Conservation (phyloP, 2,329 filamentous ascomycete species). For the Monilinia aucupariae region DNA sequence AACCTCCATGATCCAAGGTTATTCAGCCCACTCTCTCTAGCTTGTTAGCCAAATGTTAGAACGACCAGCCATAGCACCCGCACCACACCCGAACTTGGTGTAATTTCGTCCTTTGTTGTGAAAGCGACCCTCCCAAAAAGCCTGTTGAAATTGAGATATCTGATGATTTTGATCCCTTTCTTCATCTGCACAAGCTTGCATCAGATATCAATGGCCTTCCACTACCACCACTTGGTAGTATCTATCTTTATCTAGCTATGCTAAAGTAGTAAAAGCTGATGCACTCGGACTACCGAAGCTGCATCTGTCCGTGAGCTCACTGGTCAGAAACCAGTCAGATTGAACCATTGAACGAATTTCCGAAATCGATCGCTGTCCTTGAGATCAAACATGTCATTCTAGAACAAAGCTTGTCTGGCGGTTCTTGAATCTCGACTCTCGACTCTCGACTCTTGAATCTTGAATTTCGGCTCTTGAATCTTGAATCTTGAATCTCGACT, state of each 20-base stretch:
- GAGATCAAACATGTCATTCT: slow-evolving; percentile 14
- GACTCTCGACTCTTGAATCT: no score
- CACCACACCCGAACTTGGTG: slow-evolving; percentile 13
- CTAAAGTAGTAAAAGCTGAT: slow-evolving; percentile 6
- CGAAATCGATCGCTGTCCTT: slow-evolving; percentile 2
- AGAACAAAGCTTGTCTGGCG: slow-evolving; percentile 10
- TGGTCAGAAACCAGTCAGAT: slow-evolving; percentile 27
- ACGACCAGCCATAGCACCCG: slow-evolving; percentile 1
- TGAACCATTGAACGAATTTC: slow-evolving; percentile 24
- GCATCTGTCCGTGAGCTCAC: slow-evolving; percentile 30
- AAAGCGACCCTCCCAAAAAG: neutral
- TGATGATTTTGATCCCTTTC: neutral
- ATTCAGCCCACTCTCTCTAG: slow-evolving; percentile 7
- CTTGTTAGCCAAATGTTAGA: neutral
- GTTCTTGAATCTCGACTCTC: neutral
- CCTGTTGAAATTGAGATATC: neutral
- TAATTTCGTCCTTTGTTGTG: slow-evolving; percentile 7
- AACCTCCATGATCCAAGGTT: slow-evolving; percentile 5
- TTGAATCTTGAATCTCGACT: no score
- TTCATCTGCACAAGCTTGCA: slow-evolving; percentile 2
- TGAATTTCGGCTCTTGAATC: no score
- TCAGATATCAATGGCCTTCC: neutral
- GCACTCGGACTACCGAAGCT: slow-evolving; percentile 27
- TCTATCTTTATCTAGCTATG: neutral
- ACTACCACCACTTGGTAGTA: neutral